Evolutionary conservation across 305 asterid species (phyloP), one percentile per base, ranked within the genome.

Genomic region (Solanum hybrid): DNA sequence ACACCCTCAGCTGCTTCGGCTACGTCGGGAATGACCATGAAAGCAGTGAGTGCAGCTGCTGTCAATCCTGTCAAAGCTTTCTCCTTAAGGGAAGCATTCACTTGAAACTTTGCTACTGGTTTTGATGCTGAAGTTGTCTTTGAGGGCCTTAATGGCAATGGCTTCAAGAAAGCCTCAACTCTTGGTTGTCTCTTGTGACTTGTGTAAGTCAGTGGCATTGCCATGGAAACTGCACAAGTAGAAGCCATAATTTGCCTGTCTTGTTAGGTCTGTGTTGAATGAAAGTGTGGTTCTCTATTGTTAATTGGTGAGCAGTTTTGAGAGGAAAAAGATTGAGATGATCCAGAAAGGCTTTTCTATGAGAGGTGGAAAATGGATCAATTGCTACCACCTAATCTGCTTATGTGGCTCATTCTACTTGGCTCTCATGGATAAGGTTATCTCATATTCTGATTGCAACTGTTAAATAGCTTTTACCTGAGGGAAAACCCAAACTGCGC

Each of bases 31-130:
- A 93, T 91, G 71, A 95, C 87, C 95, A 95, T 93, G 29, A 95
- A 93, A 69, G 97, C 96, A 2, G 98, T 93, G 87, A 95, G 40
- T 8, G 96, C 98, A 24, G 98, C 95, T 10, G 98, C 98, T 17
- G 97, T 94, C 89, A 96, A 80, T 88, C 98, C 96, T 3, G 97
- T 90, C 71, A 93, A 95, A 7, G 92, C 98, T 92, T 96, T 95
- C 93, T 96, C 98, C 94, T 93, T 94, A 87, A 95, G 90, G 1
- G 98, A 95, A 89, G 96, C 98, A 85, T 89, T 93, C 71, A 94
- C 94, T 88, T 91, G 91, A 78, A 94, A 92, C 87, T 92, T 95
- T 3, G 91, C 91, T 40, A 56, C 90, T 35, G 94, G 85, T 91
- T 90, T 93, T 24, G 93, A 32, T 32, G 90, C 89, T 51, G 71